Evolutionary conservation across 225 moss, liverwort and hornwort species (phyloP).

Genomic region (Bryoerythrophyllum caledonicum): DNA sequence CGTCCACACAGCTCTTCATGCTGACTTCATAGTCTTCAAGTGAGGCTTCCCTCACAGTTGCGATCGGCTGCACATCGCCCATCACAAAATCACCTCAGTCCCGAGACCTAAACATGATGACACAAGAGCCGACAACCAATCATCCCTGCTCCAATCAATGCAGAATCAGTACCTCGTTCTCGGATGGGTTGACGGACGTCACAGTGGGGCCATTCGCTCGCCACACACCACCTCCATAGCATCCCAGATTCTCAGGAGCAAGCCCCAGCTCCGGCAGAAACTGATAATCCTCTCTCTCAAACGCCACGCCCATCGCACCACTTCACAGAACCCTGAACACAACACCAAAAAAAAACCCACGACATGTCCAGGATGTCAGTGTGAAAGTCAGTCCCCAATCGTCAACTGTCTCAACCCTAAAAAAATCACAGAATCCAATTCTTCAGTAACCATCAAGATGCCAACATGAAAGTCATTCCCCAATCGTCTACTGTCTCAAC

Average conservation of each 20-base stretch:
- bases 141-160: not conserved
- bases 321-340: no score
- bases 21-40: slow-evolving; percentile 77
- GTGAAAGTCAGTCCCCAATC: no score
- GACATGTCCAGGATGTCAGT: no score
- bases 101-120: not conserved
- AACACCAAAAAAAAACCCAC: no score
- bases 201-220: slow-evolving; percentile 67
- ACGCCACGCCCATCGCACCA: slow-evolving; percentile 60
- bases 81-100: not conserved
- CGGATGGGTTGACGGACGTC: slow-evolving; percentile 70
- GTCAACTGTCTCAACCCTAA: no score
- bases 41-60: slow-evolving; percentile 80
- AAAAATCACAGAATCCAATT: no score
- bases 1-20: slow-evolving; percentile 58
- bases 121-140: not conserved
- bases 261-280: slow-evolving; percentile 71
- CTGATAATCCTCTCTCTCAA: slow-evolving; percentile 67
- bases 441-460: not conserved
- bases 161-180: slow-evolving; percentile 56
- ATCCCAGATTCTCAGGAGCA: slow-evolving; percentile 73
- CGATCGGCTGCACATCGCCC: slow-evolving; percentile 58
- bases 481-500: no score
- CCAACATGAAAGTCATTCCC: no score
- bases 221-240: slow-evolving; percentile 81